phyloP scores from a whole-genome alignment of 441 rosid species.

The Theobroma grandiflorum region DNA sequence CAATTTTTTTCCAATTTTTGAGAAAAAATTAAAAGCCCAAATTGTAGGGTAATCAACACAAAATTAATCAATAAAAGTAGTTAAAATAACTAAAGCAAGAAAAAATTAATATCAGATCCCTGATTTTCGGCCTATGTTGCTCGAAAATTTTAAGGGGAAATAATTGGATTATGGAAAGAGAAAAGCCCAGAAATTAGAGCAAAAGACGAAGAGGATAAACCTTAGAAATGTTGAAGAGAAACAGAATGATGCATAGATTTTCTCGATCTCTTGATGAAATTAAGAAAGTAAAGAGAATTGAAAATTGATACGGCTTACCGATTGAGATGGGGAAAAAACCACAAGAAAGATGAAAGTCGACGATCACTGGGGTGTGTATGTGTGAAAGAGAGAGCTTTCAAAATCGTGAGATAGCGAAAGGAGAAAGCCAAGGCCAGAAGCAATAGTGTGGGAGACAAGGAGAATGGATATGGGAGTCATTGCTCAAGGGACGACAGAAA shows the following conservation, averaged over 20 bases:
- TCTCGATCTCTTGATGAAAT: conserved; percentile 3
- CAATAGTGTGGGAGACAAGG: no score
- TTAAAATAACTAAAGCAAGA: conserved; percentile 3
- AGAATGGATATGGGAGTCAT: no score
- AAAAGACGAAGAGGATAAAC: conserved; percentile 3
- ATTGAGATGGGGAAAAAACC: not conserved
- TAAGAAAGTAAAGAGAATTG: not conserved
- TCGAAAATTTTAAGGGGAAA: conserved; percentile 1
- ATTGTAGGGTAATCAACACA: conserved; percentile 29
- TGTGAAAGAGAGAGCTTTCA: no score
- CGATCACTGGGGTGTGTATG: conserved; percentile 35
- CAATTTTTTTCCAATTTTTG: conserved; percentile 11
- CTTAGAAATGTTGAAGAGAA: conserved; percentile 22
- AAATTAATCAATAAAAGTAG: conserved; percentile 27
- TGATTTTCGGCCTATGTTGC: not conserved
- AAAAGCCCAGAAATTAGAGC: conserved; percentile 35
- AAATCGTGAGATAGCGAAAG: conserved; percentile 31
- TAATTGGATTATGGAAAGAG: not conserved
- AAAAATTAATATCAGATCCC: not conserved
- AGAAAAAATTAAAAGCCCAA: conserved; percentile 10
- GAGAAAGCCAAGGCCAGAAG: conserved; percentile 13
- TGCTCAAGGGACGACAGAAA: no score
- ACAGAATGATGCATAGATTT: not conserved
- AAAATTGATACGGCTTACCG: conserved; percentile 16
- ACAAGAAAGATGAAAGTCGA: conserved; percentile 30